Evolutionary conservation across 1,284 basidiomycete genomes (phyloP), one percentile per base, ranked within the genome.

Genomic region (Exobasidium cylindrosporum): DNA sequence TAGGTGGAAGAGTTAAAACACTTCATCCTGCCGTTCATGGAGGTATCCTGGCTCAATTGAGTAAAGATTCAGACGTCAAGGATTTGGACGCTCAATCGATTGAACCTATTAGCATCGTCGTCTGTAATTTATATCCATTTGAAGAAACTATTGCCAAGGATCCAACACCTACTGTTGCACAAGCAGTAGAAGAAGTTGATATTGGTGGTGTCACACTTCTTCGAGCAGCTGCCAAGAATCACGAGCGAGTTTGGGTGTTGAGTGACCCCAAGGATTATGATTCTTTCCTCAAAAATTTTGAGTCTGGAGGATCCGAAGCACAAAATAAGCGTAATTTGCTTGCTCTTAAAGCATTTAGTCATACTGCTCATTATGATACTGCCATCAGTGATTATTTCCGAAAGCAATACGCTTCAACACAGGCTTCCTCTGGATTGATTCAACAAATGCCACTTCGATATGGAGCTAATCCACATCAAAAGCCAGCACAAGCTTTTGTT

Each of bases 41-140:
- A 78, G 96, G 94, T 50, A 78, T 78, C 55, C 69, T 78, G 17
- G 76, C 77, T 23, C 77, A 77, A 64, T 71, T 69, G n/a, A 45
- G 61, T 53, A 74, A 77, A 63, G 50, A 69, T n/a, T 72, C 69
- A 23, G 77, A 79, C 64, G 68, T 66, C 35, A 58, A 67, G 47
- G 77, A 79, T 60, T 66, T 79, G 47, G 63, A 71, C 44, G 68
- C 65, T 4, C 70, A 77, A 61, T 52, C 60, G 43, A 72, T 73
- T 64, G 71, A 66, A 29, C 76, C 77, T 57, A 76, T 79, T 65
- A 71, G 73, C 57, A 73, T 79, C 54, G 77, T 79, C 54, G 77
- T 97, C 63, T 99, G 96, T 88, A 99, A 99, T 83, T 88, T 99
- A 58, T 98, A 99, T 84, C 96, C 96, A 1, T 99, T 99, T 83